phyloP scores from a whole-genome alignment of 2,329 filamentous ascomycete species.

The Fusarium lyarnte region DNA sequence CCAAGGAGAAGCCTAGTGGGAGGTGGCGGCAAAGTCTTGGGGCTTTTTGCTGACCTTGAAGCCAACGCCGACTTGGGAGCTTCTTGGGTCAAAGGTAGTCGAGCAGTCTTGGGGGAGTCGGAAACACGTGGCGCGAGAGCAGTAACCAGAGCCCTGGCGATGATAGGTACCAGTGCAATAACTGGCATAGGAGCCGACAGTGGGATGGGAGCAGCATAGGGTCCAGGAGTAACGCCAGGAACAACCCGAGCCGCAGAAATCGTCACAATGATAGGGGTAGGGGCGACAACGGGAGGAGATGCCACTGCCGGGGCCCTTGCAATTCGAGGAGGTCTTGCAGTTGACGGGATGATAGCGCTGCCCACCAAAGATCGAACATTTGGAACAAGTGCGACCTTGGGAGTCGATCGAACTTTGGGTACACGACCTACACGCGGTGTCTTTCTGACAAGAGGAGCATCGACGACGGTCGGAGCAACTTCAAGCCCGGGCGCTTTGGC shows the following conservation, averaged over 20 bases:
- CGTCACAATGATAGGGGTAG: not conserved
- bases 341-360: not conserved
- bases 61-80: constrained; percentile 8
- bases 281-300: constrained; percentile 1
- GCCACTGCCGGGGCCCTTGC: not conserved
- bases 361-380: not conserved
- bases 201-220: constrained; percentile 15
- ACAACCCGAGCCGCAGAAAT: not conserved
- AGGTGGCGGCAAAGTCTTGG: not conserved
- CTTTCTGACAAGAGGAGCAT: constrained; percentile 1
- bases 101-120: not conserved
- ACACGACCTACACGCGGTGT: not conserved
- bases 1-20: not conserved
- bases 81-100: constrained; percentile 2
- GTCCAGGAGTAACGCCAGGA: constrained; percentile 7
- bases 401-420: constrained; percentile 6
- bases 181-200: constrained; percentile 18
- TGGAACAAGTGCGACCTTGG: not conserved
- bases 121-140: constrained; percentile 6
- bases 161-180: constrained; percentile 19
- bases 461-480: not conserved
- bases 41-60: not conserved
- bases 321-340: not conserved
- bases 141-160: constrained; percentile 6
- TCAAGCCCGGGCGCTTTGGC: not conserved